Base-by-base conservation (phyloP, 2,329 filamentous ascomycete genomes). In the Lachnellula arida region DNA sequence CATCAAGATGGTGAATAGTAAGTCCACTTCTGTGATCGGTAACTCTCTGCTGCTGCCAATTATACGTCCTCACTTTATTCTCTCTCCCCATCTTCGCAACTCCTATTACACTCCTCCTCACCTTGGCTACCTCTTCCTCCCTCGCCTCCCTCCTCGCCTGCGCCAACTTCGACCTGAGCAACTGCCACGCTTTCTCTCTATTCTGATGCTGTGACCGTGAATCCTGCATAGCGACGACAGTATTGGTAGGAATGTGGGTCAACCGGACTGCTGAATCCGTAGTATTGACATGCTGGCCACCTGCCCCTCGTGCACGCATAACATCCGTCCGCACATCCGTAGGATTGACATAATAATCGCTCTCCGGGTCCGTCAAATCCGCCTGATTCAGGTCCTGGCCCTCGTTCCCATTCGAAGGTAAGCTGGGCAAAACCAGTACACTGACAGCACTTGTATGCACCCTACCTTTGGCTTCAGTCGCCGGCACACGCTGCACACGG, bases 231-330 rank as follows among this genome's bases (percentile, higher is more conserved):
- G 86, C 87, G 14, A 97, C 92, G 2, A 89, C 84, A 0, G 86
- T 94, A 46, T 88, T 89, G 0, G 91, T 96, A 2, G 94, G 94
- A 6, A 88, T 73, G 75, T 99, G 94, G 2, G 92, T 97, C 66
- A 99, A 79, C 9, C 94, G 87, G 59, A 99, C 89, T 3, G 94
- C 94, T 32, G 91, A 96, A 75, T 99, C 94, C 0, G 94, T 99
- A 72, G 93, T 97, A 75, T 99, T 99, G 70, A 99, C 94, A 73
- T 99, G 94, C 75, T 99, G 94, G 0, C 94, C 94, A 34, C 94
- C 94, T 0, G 94, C 93, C 57, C 94, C 94, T 46, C 90, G 79
- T 0, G 94, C 91, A 15, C 92, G 82, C 92, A 97, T 96, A 58
- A 91, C 90, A 70, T 99, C 94, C 19, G 84, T 78, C 51, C 81